Conservation (phyloP, 495 filamentous ascomycete species). For the Platismatia glauca region DNA sequence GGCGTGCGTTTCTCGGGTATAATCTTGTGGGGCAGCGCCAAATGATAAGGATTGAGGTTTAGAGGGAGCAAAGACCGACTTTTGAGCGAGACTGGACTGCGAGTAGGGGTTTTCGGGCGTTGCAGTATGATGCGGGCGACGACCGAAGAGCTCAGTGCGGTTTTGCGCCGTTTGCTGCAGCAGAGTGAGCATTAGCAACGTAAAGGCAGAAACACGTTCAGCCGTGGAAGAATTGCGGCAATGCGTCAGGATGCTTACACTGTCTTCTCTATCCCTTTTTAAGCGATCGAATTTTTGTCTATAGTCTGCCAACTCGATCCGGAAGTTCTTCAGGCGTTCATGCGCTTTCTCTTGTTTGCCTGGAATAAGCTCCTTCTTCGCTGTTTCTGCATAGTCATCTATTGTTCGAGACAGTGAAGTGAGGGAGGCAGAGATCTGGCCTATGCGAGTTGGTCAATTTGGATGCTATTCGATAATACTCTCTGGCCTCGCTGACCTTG, state of each 20-base stretch:
- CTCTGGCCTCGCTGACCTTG: slow-evolving; percentile 44
- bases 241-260: slow-evolving; percentile 35
- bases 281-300: slow-evolving; percentile 65
- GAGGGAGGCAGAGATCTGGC: slow-evolving; percentile 77
- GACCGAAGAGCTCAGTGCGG: slow-evolving; percentile 76
- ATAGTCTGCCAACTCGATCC: slow-evolving; percentile 69
- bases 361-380: slow-evolving; percentile 76
- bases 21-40: slow-evolving; percentile 48
- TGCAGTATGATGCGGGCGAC: slow-evolving; percentile 74
- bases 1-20: slow-evolving; percentile 69
- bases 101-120: slow-evolving; percentile 97
- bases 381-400: slow-evolving; percentile 81
- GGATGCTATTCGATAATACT: neutral
- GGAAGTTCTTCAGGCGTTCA: slow-evolving; percentile 79
- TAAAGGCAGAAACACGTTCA: neutral
- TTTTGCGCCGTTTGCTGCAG: slow-evolving; percentile 56
- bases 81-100: slow-evolving; percentile 50
- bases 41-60: slow-evolving; percentile 40
- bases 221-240: neutral
- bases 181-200: neutral
- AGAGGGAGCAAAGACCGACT: slow-evolving; percentile 35
- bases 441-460: slow-evolving; percentile 33
- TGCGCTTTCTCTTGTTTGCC: slow-evolving; percentile 85
- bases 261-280: slow-evolving; percentile 65
- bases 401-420: slow-evolving; percentile 84